Evolutionary conservation across 768 basidiomycete species (phyloP), one percentile per base, ranked within the genome.

Genomic region (Pisolithus albus): DNA sequence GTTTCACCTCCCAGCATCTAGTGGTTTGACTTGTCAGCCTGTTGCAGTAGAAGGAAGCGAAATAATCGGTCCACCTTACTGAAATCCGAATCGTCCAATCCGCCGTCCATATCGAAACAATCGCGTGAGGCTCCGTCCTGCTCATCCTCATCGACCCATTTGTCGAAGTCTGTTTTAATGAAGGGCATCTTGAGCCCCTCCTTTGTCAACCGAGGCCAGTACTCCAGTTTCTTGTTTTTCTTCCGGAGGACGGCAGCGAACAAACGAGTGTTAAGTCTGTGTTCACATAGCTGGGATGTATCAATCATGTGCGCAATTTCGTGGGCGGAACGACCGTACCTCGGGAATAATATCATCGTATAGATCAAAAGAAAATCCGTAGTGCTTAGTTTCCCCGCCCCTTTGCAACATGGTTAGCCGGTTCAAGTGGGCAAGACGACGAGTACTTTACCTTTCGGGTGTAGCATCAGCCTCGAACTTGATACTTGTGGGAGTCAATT

Each of bases 121-220:
- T 62, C 53, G 2, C 83, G 82, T 2, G 69, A 58, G 21, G 70
- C 78, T 47, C 76, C 86, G 38, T 89, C 87, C 71, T 97, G 95
- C 66, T 98, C 94, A 64, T 97, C 95, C 73, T 97, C 94, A 63
- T 97, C 94, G 39, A 88, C 86, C 93, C 93, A 97, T 73, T 89
- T 95, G 58, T 75, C 75, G 67, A 97, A 97, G 69, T 97, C 91
- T 42, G 92, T 96, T 79, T 96, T 97, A 69, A 97, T 73, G 71
- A 81, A 94, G 52, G 83, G 74, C 47, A 77, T 82, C 70, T 80
- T 89, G 54, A 80, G 63, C 69, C 92, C 94, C 54, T 88, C 88
- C 69, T 95, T 92, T 44, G 89, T 92, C 47, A 98, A 75, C 52
- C 94, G 81, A 23, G 91, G 89, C 95, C 95, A 98, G 70, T 79